Evolutionary conservation across 495 filamentous ascomycete species (phyloP).

Genomic region (Hypoxylon rickii): DNA sequence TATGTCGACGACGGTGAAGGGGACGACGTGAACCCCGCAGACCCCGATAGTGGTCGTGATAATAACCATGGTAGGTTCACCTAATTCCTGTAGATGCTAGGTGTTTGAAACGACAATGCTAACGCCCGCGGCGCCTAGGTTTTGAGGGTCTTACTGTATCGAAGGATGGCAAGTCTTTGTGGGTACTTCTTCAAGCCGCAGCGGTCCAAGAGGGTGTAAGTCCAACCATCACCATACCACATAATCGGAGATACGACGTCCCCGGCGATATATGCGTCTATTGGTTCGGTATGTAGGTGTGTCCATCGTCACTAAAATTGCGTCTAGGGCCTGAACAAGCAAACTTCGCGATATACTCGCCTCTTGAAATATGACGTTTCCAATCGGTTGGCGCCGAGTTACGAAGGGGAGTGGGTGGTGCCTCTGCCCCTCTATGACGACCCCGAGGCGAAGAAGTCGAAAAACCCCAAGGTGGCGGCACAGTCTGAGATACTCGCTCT

Average conservation of each 20-base stretch:
- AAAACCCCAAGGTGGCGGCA: slow-evolving; percentile 58
- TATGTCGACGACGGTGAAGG: slow-evolving; percentile 50
- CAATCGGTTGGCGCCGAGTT: slow-evolving; percentile 38
- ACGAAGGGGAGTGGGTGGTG: slow-evolving; percentile 70
- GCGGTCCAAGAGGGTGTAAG: slow-evolving; percentile 67
- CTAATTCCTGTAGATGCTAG: neutral
- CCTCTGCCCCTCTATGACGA: slow-evolving; percentile 62
- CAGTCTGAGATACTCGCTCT: slow-evolving; percentile 75
- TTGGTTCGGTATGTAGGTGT: neutral
- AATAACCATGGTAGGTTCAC: slow-evolving; percentile 68
- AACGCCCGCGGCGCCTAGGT: slow-evolving; percentile 18
- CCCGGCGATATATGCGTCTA: neutral
- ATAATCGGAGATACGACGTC: too few species aligned
- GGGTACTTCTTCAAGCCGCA: slow-evolving; percentile 70
- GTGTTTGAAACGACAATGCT: neutral
- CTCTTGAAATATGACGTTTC: slow-evolving; percentile 67
- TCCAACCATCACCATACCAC: too few species aligned
- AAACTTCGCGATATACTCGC: slow-evolving; percentile 58
- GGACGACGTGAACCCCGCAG: slow-evolving; percentile 42
- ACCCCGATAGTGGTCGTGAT: slow-evolving; percentile 66
- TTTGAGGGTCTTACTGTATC: slow-evolving; percentile 74
- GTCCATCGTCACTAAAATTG: slow-evolving; percentile 3
- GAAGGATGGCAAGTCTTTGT: slow-evolving; percentile 67
- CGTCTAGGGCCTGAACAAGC: slow-evolving; percentile 46
- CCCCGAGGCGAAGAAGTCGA: slow-evolving; percentile 39